A percentile compares a stretch with the other conserved stretches of the same genome.
Conservation (phyloP, 805 yeast genomes). For the Teunomyces kruisii region DNA sequence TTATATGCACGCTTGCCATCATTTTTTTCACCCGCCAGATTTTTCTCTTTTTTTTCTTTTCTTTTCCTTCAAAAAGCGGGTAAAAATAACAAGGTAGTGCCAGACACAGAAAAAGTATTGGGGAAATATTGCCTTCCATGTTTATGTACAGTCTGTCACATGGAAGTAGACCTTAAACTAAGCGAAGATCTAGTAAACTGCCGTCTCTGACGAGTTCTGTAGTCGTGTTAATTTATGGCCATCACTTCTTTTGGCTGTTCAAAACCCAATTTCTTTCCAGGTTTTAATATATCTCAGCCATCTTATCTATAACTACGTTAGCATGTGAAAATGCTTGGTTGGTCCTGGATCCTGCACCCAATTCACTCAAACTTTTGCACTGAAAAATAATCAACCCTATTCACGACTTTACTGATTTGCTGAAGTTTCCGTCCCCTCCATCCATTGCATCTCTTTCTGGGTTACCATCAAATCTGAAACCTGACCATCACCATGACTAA, state of each 20-base stretch:
- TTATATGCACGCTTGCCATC: neutral
- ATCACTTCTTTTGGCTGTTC: no score
- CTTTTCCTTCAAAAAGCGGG: no score
- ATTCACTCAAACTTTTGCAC: slow-evolving; percentile 1
- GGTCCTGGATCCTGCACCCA: neutral
- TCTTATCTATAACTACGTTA: neutral
- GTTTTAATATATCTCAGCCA: no score
- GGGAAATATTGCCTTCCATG: no score
- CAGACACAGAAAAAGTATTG: no score
- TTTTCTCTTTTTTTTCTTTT: neutral
- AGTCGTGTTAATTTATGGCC: no score
- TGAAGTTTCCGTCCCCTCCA: neutral
- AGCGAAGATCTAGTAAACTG: no score
- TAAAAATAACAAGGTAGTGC: no score
- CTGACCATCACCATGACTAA: neutral
- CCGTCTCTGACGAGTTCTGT: no score
- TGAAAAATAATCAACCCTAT: slow-evolving; percentile 2
- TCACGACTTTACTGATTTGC: neutral
- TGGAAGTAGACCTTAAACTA: no score
- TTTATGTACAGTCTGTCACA: no score
- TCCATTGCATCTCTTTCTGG: neutral
- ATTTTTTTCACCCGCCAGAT: neutral
- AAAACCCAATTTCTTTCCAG: no score
- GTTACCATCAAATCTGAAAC: neutral
- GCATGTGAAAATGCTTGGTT: neutral